Evolutionary conservation across 108 stramenopile species (phyloP), one percentile per base, ranked within the genome.

Genomic region (Skeletonema costatum): DNA sequence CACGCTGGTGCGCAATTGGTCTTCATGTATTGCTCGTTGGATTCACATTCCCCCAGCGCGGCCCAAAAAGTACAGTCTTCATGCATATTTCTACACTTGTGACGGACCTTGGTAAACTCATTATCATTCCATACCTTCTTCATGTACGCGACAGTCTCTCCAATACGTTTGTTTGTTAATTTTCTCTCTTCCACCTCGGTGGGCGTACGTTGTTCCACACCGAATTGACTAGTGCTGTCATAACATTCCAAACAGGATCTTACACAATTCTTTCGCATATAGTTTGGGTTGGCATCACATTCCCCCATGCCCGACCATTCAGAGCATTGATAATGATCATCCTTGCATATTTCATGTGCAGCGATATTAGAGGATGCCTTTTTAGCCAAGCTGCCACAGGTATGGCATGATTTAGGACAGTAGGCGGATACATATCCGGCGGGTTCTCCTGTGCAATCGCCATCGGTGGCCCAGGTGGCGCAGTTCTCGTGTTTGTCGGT

Each of bases 1-100:
- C 96, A 96, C 4, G 87, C 90, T 4, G 93, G 93, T 59, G 87
- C 91, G 72, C 96, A 96, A 36, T 87, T 67, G 19, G 30, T 32
- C 2, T 39, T 66, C 75, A 87, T 89, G 48, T 73, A 88, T 41
- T 73, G 67, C 38, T 61, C 64, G 76, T 88, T 85, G 14, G 63
- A 68, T 32, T 87, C 74, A 58, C 89, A 90, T 70, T 87, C 87
- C 41, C 86, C 86, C 16, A 60, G 35, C 11, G 87, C 63, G 9
- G 90, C 87, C 90, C 90, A 90, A 44, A 66, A 60, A 48, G 85
- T 69, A 58, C 90, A 90, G n/a, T 72, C 41, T 5, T 70, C 59
- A 46, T 90, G 70, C 65, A 78, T 65, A 74, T 88, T 88, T 21
- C 68, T 71, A 66, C 87, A 88, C 36, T 80, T 80, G 80, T 80